Conservation (phyloP, 345 rosid species). For the Bruguiera parviflora region DNA sequence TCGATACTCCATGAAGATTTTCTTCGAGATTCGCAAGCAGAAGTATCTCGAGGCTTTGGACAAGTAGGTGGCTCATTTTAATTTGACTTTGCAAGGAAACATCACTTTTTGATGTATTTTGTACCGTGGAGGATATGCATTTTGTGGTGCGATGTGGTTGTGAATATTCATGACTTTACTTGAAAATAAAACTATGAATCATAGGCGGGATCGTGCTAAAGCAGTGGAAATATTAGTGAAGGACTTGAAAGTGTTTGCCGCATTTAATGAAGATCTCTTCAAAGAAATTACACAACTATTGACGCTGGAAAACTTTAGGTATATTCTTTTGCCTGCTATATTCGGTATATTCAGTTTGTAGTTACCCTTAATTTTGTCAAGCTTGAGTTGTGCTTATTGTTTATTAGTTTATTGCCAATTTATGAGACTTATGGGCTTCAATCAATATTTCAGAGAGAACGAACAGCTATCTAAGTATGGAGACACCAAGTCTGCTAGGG, state of each 20-base stretch:
- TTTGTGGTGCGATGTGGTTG: background rate
- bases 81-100: background rate
- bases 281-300: conserved; percentile 82
- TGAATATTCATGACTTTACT: background rate
- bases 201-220: conserved; percentile 74
- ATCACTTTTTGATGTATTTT: background rate
- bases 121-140: background rate
- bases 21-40: conserved; percentile 89
- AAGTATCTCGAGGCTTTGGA: conserved; percentile 88
- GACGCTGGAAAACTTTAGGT: conserved; percentile 85
- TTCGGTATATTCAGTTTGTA: conserved; percentile 4
- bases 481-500: conserved; percentile 79
- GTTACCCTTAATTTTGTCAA: no score
- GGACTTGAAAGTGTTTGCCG: conserved; percentile 78
- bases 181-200: conserved; percentile 7
- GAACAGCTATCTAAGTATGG: conserved; percentile 86
- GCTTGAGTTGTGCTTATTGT: no score
- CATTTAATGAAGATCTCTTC: conserved; percentile 76
- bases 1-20: conserved; percentile 89
- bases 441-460: conserved; percentile 55
- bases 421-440: conserved; percentile 2
- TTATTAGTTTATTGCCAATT: no score
- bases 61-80: conserved; percentile 47
- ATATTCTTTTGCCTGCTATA: background rate
- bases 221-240: conserved; percentile 81